phyloP scores from a whole-genome alignment of 1,139 yeast genomes.

The Suzukiozyma palmioleophila region DNA sequence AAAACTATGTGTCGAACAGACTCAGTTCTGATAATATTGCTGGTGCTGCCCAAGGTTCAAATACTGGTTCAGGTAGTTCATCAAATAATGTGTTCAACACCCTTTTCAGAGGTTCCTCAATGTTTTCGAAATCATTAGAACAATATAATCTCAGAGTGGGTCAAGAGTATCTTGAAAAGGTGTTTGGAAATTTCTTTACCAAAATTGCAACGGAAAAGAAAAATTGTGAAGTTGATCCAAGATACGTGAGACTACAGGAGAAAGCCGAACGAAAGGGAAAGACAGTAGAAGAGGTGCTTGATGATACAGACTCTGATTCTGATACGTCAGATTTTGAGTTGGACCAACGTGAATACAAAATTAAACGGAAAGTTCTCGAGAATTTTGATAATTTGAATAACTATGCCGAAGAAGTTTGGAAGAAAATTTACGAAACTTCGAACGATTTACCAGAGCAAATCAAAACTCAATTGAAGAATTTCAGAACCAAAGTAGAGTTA shows the following conservation, averaged over 20 bases:
- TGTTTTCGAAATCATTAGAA: conserved; percentile 78
- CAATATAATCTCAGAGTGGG: conserved; percentile 74
- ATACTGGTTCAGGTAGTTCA: conserved; percentile 11
- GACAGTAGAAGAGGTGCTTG: conserved; percentile 16
- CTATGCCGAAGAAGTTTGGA: conserved; percentile 69
- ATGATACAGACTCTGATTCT: conserved; percentile 19
- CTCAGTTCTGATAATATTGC: conserved; percentile 14
- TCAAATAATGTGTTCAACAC: conserved; percentile 59
- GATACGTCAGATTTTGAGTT: conserved; percentile 22
- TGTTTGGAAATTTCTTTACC: conserved; percentile 65
- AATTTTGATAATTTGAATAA: conserved; percentile 51
- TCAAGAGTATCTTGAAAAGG: conserved; percentile 67
- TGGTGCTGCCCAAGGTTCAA: conserved; percentile 3
- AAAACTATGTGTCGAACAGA: conserved; percentile 28
- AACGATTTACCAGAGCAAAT: conserved; percentile 75
- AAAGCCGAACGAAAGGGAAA: conserved; percentile 29
- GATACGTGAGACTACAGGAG: conserved; percentile 42
- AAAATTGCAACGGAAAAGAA: conserved; percentile 47
- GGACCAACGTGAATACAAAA: conserved; percentile 19
- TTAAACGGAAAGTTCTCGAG: conserved; percentile 34
- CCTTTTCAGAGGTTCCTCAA: conserved; percentile 78
- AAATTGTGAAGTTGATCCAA: conserved; percentile 74
- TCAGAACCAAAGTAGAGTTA: conserved; percentile 57
- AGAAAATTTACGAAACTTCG: conserved; percentile 60
- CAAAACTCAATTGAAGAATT: conserved; percentile 53